phyloP scores from a whole-genome alignment of 78 protist genomes.

The Dictyostelium intermedium region DNA sequence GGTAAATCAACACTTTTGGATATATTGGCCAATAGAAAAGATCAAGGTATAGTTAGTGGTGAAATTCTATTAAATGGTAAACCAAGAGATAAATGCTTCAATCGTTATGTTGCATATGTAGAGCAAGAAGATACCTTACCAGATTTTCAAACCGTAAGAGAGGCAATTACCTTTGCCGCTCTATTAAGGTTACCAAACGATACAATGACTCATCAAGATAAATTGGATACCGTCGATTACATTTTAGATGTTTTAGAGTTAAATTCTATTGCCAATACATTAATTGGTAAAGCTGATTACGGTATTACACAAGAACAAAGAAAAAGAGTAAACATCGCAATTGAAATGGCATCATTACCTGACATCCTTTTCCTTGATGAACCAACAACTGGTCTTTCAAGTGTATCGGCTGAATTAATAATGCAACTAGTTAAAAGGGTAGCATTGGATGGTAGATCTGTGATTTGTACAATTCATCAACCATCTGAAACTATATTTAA shows the following conservation, averaged over 20 bases:
- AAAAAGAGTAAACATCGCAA: constrained; percentile 58
- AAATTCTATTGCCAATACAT: background rate
- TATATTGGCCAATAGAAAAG: constrained; percentile 73
- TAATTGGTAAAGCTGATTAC: constrained; percentile 23
- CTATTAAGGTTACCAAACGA: constrained; percentile 25
- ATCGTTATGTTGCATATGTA: constrained; percentile 68
- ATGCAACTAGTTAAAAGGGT: constrained; percentile 66
- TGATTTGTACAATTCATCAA: constrained; percentile 92
- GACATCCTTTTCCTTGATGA: constrained; percentile 61
- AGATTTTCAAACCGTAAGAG: constrained; percentile 36
- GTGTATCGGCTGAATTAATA: constrained; percentile 37
- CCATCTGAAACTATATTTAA: constrained; percentile 84
- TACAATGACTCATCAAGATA: background rate
- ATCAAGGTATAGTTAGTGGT: constrained; percentile 33
- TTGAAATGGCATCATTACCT: constrained; percentile 58
- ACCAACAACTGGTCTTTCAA: constrained; percentile 65
- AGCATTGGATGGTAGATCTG: constrained; percentile 54
- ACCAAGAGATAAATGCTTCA: constrained; percentile 39
- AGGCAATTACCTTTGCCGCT: constrained; percentile 70
- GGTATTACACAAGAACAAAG: constrained; percentile 66
- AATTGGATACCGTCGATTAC: constrained; percentile 1
- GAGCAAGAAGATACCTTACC: constrained; percentile 63
- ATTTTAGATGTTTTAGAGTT: constrained; percentile 58
- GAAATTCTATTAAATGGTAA: constrained; percentile 65
- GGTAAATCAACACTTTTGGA: constrained; percentile 88